phyloP scores from a whole-genome alignment of 306 rosid genomes.

The Quercus parvula region DNA sequence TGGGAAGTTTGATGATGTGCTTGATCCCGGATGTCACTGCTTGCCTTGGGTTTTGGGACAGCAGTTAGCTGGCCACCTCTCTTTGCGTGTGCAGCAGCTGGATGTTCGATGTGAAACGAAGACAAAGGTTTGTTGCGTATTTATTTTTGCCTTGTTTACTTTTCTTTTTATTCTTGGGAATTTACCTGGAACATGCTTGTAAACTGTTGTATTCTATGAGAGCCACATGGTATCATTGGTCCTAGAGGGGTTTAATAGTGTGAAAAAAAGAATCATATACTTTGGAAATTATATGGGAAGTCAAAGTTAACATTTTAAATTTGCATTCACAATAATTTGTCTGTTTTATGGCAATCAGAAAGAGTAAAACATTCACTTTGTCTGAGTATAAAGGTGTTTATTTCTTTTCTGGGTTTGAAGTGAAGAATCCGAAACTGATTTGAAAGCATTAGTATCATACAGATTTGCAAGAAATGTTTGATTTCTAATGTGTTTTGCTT shows the following conservation, averaged over 20 bases:
- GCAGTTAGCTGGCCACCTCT: conserved; percentile 44
- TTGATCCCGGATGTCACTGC: conserved; percentile 55
- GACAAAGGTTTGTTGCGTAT: conserved; percentile 40
- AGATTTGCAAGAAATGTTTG: neutral
- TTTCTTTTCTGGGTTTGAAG: neutral
- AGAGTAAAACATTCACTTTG: neutral
- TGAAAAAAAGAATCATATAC: neutral
- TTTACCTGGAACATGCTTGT: neutral
- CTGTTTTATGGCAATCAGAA: neutral
- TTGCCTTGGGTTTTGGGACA: conserved; percentile 53
- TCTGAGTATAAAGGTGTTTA: neutral
- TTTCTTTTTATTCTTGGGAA: neutral
- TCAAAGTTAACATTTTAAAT: neutral
- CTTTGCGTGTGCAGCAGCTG: conserved; percentile 58
- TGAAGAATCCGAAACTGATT: neutral
- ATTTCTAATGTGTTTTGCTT: neutral
- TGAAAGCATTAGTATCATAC: neutral
- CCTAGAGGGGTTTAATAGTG: neutral
- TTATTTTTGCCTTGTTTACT: neutral
- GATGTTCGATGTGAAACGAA: conserved; percentile 62
- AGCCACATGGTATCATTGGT: neutral
- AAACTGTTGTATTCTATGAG: neutral
- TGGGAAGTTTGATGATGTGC: conserved; percentile 53
- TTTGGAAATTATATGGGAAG: neutral
- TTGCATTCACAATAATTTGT: neutral